A percentile compares a stretch with the other conserved stretches of the same genome.
phyloP scores from a whole-genome alignment of 495 filamentous ascomycete species.

The Aspergillus conjunctus region DNA sequence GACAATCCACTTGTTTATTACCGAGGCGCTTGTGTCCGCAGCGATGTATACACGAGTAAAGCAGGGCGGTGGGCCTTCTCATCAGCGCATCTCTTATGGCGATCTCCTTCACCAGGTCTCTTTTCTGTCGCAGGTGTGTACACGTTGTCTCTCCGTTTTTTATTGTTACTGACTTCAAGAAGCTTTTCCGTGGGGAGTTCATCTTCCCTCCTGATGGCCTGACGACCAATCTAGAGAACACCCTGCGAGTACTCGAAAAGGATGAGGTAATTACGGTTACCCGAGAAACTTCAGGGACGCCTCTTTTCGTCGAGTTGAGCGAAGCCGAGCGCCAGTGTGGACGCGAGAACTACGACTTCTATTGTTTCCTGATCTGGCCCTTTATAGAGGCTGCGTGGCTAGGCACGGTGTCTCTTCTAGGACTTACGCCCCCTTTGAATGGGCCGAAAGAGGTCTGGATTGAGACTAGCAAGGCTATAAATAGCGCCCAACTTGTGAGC shows the following conservation, averaged over 20 bases:
- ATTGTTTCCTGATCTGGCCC: slow-evolving; percentile 97
- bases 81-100: slow-evolving; percentile 75
- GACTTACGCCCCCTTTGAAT: slow-evolving; percentile 71
- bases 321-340: slow-evolving; percentile 73
- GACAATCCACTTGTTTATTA: slow-evolving; percentile 97
- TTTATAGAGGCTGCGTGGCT: slow-evolving; percentile 95
- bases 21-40: slow-evolving; percentile 83
- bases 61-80: slow-evolving; percentile 76
- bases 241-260: slow-evolving; percentile 71
- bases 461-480: slow-evolving; percentile 72
- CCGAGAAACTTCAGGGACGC: slow-evolving; percentile 54
- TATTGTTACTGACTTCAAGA: slow-evolving; percentile 25
- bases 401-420: slow-evolving; percentile 80
- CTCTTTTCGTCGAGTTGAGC: slow-evolving; percentile 71
- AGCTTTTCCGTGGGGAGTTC: slow-evolving; percentile 93
- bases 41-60: slow-evolving; percentile 90
- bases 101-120: slow-evolving; percentile 73
- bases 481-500: slow-evolving; percentile 78
- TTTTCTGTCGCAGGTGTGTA: slow-evolving; percentile 74
- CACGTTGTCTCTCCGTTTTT: not conserved
- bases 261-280: slow-evolving; percentile 79
- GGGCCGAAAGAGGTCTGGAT: slow-evolving; percentile 72
- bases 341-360: slow-evolving; percentile 95
- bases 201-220: slow-evolving; percentile 91
- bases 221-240: slow-evolving; percentile 73